Conservation (phyloP, 371 early-diverging fungal genomes). For the Choanephora cucurbitarum region DNA sequence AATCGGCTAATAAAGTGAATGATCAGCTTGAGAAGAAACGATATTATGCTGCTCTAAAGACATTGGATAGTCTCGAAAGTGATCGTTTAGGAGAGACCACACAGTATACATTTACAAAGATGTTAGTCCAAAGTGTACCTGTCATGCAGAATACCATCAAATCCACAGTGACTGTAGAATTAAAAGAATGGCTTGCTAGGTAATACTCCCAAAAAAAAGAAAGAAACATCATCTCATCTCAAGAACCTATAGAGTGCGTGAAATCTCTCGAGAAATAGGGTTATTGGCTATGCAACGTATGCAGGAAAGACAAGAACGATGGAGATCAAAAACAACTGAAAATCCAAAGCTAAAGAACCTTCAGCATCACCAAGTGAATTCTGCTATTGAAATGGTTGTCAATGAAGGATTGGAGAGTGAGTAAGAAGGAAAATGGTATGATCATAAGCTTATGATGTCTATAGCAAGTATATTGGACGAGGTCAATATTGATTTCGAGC, state of each 20-base stretch:
- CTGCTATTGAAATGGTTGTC: slow-evolving; percentile 85
- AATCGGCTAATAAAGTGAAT: slow-evolving; percentile 85
- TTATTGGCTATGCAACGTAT: slow-evolving; percentile 80
- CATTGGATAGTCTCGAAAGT: slow-evolving; percentile 76
- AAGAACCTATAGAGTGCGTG: slow-evolving; percentile 83
- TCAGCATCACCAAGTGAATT: slow-evolving; percentile 70
- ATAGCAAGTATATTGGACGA: slow-evolving; percentile 70
- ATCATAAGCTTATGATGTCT: background rate
- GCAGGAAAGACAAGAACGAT: slow-evolving; percentile 67
- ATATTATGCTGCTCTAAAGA: slow-evolving; percentile 92
- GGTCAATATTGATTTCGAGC: slow-evolving; percentile 87
- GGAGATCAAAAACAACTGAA: slow-evolving; percentile 57
- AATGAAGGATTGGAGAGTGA: slow-evolving; percentile 86
- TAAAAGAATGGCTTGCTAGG: slow-evolving; percentile 92
- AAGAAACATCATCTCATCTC: no score
- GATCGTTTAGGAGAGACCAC: slow-evolving; percentile 68
- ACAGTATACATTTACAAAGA: slow-evolving; percentile 77
- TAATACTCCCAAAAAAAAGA: slow-evolving; percentile 29
- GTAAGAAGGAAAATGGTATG: slow-evolving; percentile 6
- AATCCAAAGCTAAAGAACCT: slow-evolving; percentile 57
- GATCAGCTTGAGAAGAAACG: slow-evolving; percentile 77
- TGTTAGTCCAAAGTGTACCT: slow-evolving; percentile 85
- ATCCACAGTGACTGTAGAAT: slow-evolving; percentile 79
- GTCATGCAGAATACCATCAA: slow-evolving; percentile 82
- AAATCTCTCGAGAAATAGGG: slow-evolving; percentile 86